These are phyloP conservation scores for Trichoderma reesei DNA, from an alignment of 495 filamentous ascomycete genomes.

Conservation along the genomic window DNA sequence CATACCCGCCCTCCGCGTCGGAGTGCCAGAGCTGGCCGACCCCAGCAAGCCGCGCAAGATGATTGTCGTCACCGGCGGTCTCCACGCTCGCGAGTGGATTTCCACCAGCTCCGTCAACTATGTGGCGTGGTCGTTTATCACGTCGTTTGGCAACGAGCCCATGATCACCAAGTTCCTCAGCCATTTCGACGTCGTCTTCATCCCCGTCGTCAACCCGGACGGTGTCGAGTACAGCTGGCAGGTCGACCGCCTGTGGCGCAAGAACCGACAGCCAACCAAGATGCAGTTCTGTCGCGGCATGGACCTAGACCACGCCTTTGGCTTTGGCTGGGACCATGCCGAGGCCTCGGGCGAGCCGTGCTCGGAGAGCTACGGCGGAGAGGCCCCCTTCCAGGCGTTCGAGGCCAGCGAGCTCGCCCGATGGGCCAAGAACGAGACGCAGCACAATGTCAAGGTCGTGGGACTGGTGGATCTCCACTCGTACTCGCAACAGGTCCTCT, in stretches of 20 bases:
- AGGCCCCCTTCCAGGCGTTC: conserved; percentile 70
- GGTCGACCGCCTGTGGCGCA: conserved; percentile 86
- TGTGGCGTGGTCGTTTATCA: conserved; percentile 80
- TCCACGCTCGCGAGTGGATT: conserved; percentile 94
- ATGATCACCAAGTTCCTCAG: conserved; percentile 67
- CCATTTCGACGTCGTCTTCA: conserved; percentile 71
- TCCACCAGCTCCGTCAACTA: conserved; percentile 87
- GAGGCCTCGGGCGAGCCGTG: conserved; percentile 68
- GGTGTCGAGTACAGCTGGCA: conserved; percentile 94
- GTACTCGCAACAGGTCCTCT: conserved; percentile 91
- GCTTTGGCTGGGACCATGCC: conserved; percentile 71
- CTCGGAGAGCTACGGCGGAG: conserved; percentile 82
- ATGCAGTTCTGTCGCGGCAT: conserved; percentile 77
- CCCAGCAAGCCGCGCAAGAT: conserved; percentile 47
- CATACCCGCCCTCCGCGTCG: conserved; percentile 74
- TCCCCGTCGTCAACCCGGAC: conserved; percentile 87
- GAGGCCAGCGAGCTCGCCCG: conserved; percentile 68
- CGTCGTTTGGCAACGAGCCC: conserved; percentile 57
- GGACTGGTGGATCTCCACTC: conserved; percentile 88
- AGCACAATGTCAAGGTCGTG: conserved; percentile 60
- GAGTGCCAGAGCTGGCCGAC: conserved; percentile 42
- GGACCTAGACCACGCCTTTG: conserved; percentile 80
- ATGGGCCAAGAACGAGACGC: conserved; percentile 79
- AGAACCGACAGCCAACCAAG: conserved; percentile 79
- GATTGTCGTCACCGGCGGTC: conserved; percentile 73